These are phyloP conservation scores for Prorocentrum cordatum DNA, from an alignment of 169 alveolate species.

Conservation along the genomic window DNA sequence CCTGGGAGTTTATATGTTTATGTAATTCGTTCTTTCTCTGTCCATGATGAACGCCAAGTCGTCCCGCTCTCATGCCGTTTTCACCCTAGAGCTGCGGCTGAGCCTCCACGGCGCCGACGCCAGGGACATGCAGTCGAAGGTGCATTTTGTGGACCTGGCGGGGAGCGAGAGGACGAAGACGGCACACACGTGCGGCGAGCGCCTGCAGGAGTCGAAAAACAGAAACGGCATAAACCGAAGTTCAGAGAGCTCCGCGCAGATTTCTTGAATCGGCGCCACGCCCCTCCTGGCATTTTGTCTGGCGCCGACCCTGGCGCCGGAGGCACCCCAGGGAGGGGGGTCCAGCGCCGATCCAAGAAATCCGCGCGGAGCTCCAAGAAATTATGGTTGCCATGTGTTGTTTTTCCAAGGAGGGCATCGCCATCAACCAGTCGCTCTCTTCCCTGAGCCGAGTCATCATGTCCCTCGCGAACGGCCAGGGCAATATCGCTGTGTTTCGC, in stretches of 20 bases:
- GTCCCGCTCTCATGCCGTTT: conserved; percentile 52
- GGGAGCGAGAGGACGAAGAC: conserved; percentile 49
- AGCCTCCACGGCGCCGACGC: conserved; percentile 21
- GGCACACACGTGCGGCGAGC: conserved; percentile 32
- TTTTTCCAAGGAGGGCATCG: conserved; percentile 67
- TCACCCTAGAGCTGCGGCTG: conserved; percentile 44
- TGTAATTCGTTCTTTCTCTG: no score
- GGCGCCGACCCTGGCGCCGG: no score
- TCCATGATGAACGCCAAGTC: conserved; percentile 54
- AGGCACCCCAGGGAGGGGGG: no score
- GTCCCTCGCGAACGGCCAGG: not conserved
- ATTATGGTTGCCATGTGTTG: no score
- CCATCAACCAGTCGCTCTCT: conserved; percentile 56
- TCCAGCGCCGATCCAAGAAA: no score
- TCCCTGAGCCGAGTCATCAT: conserved; percentile 29
- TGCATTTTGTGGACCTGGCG: conserved; percentile 53
- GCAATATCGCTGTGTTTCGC: conserved; percentile 35
- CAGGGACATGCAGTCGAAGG: conserved; percentile 24
- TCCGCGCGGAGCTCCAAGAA: no score
- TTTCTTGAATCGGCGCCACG: no score
- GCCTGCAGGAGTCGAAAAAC: conserved; percentile 39
- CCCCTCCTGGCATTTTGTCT: no score
- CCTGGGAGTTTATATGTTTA: no score
- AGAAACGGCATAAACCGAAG: no score
- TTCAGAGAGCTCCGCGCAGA: no score